phyloP scores from a whole-genome alignment of 148 eudicot genomes.

The Fallopia convolvulus region DNA sequence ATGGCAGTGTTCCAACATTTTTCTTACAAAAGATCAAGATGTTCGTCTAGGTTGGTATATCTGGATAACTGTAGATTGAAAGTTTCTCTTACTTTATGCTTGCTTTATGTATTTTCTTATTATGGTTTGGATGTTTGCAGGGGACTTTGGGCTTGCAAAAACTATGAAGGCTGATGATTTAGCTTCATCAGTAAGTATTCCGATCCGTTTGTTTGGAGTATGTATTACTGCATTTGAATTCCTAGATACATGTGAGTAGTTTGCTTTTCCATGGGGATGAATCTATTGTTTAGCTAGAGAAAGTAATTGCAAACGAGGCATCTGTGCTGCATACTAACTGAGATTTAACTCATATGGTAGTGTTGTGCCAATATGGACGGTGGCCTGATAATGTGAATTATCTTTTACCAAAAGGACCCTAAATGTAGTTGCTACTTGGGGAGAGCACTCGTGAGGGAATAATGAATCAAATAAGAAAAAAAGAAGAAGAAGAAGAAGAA shows the following conservation, averaged over 20 bases:
- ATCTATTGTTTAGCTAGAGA: not conserved
- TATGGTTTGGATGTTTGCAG: conserved; percentile 28
- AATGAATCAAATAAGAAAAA: not conserved
- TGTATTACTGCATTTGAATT: not conserved
- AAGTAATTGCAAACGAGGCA: not conserved
- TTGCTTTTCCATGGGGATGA: not conserved
- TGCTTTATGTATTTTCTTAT: not conserved
- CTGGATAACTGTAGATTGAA: not conserved
- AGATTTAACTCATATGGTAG: not conserved
- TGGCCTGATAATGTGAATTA: not conserved
- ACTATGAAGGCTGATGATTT: conserved; percentile 96
- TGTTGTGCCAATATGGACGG: not conserved
- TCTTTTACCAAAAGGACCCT: not conserved
- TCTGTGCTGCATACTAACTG: not conserved
- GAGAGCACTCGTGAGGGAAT: not conserved
- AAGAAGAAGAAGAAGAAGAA: not conserved
- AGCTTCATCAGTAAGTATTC: conserved; percentile 79
- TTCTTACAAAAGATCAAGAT: conserved; percentile 91
- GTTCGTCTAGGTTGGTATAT: conserved; percentile 74
- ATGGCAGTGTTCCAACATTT: conserved; percentile 93
- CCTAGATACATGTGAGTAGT: not conserved
- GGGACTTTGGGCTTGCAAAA: conserved; percentile 99
- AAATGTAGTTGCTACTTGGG: not conserved
- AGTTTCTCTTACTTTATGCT: not conserved
- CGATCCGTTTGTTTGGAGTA: not conserved